phyloP scores from a whole-genome alignment of 2,329 filamentous ascomycete species.

The Trichoderma sp. region DNA sequence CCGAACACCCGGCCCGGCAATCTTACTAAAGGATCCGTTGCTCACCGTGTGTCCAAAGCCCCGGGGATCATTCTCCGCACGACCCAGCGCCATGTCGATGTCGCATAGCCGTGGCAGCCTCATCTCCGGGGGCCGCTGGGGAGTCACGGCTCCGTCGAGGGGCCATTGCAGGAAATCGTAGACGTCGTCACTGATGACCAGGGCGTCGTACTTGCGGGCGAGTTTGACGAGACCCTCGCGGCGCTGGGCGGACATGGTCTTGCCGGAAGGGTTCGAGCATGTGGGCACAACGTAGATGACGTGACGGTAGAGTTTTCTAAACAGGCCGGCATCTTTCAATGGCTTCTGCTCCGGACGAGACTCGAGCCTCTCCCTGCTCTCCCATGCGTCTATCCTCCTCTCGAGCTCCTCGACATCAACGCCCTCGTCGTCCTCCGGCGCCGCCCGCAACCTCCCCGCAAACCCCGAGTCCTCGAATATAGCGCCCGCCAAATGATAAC shows the following conservation, averaged over 20 bases:
- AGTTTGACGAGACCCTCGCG: constrained; percentile 69
- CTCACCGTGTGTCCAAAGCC: constrained; percentile 75
- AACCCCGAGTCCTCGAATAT: constrained; percentile 83
- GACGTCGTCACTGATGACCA: constrained; percentile 87
- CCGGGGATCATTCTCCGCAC: constrained; percentile 40
- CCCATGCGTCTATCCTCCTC: constrained; percentile 30
- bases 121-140: constrained; percentile 32
- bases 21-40: constrained; percentile 89
- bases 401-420: constrained; percentile 60
- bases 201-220: constrained; percentile 73
- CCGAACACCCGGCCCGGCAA: constrained; percentile 74
- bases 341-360: constrained; percentile 32
- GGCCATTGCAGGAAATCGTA: constrained; percentile 91
- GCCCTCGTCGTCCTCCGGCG: constrained; percentile 76
- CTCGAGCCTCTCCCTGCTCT: constrained; percentile 26
- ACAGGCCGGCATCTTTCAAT: constrained; percentile 53
- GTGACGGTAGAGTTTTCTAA: constrained; percentile 79
- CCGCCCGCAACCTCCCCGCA: constrained; percentile 59
- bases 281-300: constrained; percentile 86
- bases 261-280: constrained; percentile 83
- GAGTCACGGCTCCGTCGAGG: constrained; percentile 35
- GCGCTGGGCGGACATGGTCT: constrained; percentile 69
- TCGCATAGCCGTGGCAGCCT: constrained; percentile 76
- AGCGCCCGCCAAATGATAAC: constrained; percentile 80
- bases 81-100: constrained; percentile 67